phyloP scores from a whole-genome alignment of 352 stramenopile genomes.

The Phytopythium sindhum region DNA sequence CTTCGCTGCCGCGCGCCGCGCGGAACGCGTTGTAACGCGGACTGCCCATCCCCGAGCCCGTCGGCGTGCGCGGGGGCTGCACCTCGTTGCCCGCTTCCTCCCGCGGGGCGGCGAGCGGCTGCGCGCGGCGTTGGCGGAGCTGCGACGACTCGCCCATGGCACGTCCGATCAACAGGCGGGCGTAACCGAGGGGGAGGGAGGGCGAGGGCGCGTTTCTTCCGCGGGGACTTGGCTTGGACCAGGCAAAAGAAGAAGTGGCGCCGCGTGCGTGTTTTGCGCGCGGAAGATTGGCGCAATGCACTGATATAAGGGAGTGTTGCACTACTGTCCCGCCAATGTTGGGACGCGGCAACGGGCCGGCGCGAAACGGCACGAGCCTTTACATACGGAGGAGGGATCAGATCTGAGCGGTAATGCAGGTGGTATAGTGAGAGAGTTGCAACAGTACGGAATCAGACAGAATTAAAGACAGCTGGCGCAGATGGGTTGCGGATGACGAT shows the following conservation, averaged over 20 bases:
- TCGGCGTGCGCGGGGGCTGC: not conserved
- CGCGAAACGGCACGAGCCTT: not conserved
- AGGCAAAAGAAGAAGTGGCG: not conserved
- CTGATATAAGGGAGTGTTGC: not conserved
- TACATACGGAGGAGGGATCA: not conserved
- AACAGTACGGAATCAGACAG: not conserved
- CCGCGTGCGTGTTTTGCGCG: not conserved
- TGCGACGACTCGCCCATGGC: not conserved
- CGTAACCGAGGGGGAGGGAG: not conserved
- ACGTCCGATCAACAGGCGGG: too few relatives aligned
- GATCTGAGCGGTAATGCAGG: not conserved
- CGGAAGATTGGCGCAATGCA: not conserved
- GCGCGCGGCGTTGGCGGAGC: slow-evolving; percentile 6
- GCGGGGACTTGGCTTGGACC: not conserved
- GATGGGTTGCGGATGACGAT: not conserved
- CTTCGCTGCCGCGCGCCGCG: slow-evolving; percentile 41
- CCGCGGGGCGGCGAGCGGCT: not conserved
- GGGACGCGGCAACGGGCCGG: not conserved
- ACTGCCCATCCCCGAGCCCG: slow-evolving; percentile 8
- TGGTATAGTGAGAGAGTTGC: not conserved
- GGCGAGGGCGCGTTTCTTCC: not conserved
- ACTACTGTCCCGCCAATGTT: not conserved
- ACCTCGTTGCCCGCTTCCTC: not conserved
- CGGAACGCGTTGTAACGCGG: slow-evolving; percentile 63
- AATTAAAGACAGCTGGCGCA: too few relatives aligned